Evolutionary conservation across 495 filamentous ascomycete species (phyloP), one percentile per base, ranked within the genome.

Genomic region (Usnea hakonensis): DNA sequence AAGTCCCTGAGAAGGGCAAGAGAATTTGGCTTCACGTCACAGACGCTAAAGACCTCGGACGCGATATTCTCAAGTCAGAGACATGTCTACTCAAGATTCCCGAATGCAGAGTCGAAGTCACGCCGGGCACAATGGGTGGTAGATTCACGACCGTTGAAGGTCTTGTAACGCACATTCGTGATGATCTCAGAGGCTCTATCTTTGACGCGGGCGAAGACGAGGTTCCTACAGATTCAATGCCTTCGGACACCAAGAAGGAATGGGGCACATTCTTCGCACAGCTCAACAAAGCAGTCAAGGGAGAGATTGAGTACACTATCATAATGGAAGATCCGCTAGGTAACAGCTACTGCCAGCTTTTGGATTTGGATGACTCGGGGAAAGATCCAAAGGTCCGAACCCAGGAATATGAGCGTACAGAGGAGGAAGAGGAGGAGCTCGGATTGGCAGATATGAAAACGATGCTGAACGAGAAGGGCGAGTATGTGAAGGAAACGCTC

Each of bases 101-200:
- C 3, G 91, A 97, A 68, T 85, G 96, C 62, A 83, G 85, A 64
- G 82, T 98, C 28, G 81, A 81, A 37, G 90, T 97, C 28, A 87
- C 91, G 69, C 89, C 92, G 0, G 94, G 94, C 46, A 97, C 93
- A 0, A 82, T 97, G 6, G 94, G 94, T 64, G 93, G 93, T n/a
- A 86, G 92, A 44, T 98, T 98, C 78, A 97, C 94, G 13, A 98
- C 95, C 7, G 84, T 97, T 23, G 95, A 97, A 74, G 94, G 94
- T 64, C 82, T 97, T 26, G 79, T 97, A n/a, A 92, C 90, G 0
- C 91, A 97, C 72, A 86, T 98, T 58, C 85, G 91, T 43, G 87
- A 96, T 70, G 92, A 97, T 71, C 79, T 97, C 44, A 85, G 85
- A 68, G 83, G 81, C 43, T 87, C 91, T 61, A 92, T 97, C 67